Conservation (phyloP, 371 early-diverging fungal species). For the Lichtheimia hyalospora region DNA sequence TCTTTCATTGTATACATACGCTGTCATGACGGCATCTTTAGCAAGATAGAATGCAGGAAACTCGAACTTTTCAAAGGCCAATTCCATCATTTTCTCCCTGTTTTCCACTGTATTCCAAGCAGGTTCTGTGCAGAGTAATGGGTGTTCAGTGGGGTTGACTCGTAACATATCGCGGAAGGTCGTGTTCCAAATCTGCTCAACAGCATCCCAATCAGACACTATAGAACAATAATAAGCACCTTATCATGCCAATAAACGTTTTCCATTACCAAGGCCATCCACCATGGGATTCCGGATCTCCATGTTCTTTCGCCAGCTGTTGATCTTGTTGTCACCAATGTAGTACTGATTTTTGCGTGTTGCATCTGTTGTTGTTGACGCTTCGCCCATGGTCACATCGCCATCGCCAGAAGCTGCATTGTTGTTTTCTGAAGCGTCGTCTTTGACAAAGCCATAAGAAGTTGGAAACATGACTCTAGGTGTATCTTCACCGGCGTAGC, state of each 20-base stretch:
- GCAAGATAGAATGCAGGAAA: slow-evolving; percentile 93
- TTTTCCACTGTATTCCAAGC: slow-evolving; percentile 85
- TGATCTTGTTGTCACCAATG: slow-evolving; percentile 80
- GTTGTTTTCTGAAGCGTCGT: slow-evolving; percentile 6
- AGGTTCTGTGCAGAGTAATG: slow-evolving; percentile 85
- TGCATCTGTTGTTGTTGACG: slow-evolving; percentile 8
- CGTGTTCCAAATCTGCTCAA: slow-evolving; percentile 88
- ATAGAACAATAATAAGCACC: slow-evolving; percentile 3
- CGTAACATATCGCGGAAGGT: slow-evolving; percentile 69
- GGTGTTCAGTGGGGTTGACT: slow-evolving; percentile 78
- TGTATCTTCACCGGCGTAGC: slow-evolving; percentile 94
- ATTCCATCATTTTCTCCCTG: slow-evolving; percentile 85
- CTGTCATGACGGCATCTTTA: slow-evolving; percentile 87
- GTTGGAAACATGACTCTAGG: slow-evolving; percentile 88
- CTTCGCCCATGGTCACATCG: slow-evolving; percentile 39
- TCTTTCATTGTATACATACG: slow-evolving; percentile 47
- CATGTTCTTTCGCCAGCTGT: slow-evolving; percentile 75
- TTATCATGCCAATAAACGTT: not conserved
- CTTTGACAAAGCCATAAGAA: slow-evolving; percentile 35
- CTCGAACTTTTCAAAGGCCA: slow-evolving; percentile 92
- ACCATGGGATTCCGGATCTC: slow-evolving; percentile 77
- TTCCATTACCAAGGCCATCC: slow-evolving; percentile 62
- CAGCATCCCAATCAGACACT: slow-evolving; percentile 93
- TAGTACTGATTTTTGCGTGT: slow-evolving; percentile 50
- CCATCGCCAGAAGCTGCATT: slow-evolving; percentile 19